Conservation (phyloP, 164 flowering plant species). For the Dillenia turbinata region DNA sequence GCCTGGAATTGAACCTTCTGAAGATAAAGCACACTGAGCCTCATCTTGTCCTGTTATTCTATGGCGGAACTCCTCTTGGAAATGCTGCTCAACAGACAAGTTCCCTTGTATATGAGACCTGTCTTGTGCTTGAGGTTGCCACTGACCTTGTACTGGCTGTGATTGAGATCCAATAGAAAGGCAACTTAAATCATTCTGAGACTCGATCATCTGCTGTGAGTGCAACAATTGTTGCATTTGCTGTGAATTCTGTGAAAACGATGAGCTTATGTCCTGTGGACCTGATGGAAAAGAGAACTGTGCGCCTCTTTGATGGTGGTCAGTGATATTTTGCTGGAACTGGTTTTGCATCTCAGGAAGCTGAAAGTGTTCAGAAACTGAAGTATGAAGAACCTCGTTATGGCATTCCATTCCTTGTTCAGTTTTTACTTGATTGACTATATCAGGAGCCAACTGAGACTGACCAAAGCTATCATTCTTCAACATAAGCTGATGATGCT, state of each 20-base stretch:
- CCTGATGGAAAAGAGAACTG: slow-evolving; percentile 38
- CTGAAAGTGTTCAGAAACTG: slow-evolving; percentile 49
- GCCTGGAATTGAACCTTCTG: slow-evolving; percentile 45
- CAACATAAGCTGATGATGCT: slow-evolving; percentile 42
- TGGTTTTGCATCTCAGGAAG: slow-evolving; percentile 60
- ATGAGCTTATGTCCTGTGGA: slow-evolving; percentile 30
- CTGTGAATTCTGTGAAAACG: slow-evolving; percentile 42
- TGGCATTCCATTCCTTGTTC: slow-evolving; percentile 50
- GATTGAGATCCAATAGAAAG: slow-evolving; percentile 46
- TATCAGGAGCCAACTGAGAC: slow-evolving; percentile 46
- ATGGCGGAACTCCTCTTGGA: slow-evolving; percentile 66
- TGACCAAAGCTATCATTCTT: slow-evolving; percentile 51
- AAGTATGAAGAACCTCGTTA: slow-evolving; percentile 42
- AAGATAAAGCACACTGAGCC: slow-evolving; percentile 61
- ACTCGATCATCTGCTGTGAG: slow-evolving; percentile 36
- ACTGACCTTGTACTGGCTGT: slow-evolving; percentile 46
- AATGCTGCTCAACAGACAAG: slow-evolving; percentile 46
- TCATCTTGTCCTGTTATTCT: slow-evolving; percentile 57
- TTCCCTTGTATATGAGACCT: slow-evolving; percentile 25
- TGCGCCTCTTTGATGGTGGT: slow-evolving; percentile 29
- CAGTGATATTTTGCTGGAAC: slow-evolving; percentile 44
- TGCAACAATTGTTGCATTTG: slow-evolving; percentile 55
- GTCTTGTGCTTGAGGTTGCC: slow-evolving; percentile 52
- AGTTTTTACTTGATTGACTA: slow-evolving; percentile 39
- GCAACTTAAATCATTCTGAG: slow-evolving; percentile 40